phyloP scores from a whole-genome alignment of 345 rosid genomes.

The Orychophragmus violaceus region DNA sequence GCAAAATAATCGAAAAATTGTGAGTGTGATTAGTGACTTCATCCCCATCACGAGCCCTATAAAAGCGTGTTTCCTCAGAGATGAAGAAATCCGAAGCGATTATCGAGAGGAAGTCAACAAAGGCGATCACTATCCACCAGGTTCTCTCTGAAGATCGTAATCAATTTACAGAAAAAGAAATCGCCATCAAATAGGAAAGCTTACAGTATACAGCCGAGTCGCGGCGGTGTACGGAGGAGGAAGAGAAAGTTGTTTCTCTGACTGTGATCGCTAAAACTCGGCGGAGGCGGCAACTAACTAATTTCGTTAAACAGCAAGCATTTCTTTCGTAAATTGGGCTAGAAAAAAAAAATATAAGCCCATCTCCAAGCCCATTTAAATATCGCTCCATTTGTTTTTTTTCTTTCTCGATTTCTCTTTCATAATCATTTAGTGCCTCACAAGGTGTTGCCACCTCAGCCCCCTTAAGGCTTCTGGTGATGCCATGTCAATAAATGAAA shows the following conservation, averaged over 20 bases:
- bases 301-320: background rate
- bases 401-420: background rate
- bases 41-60: background rate
- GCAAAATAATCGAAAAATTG: background rate
- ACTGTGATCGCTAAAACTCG: background rate
- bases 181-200: conserved; percentile 6
- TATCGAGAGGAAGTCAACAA: background rate
- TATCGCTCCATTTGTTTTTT: background rate
- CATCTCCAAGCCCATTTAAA: background rate
- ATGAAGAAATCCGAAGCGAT: background rate
- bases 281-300: background rate
- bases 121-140: background rate
- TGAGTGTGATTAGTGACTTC: background rate
- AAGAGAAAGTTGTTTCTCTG: background rate
- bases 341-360: background rate
- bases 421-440: too few species aligned
- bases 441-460: too few species aligned
- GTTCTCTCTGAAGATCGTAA: background rate
- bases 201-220: conserved; percentile 20
- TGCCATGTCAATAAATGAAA: too few species aligned
- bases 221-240: conserved; percentile 11
- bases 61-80: background rate
- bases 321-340: background rate
- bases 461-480: too few species aligned
- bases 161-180: background rate